A percentile compares a stretch with the other conserved stretches of the same genome.
Evolutionary conservation across 768 basidiomycete species (phyloP).

Genomic region (Neoboletus magnificus): DNA sequence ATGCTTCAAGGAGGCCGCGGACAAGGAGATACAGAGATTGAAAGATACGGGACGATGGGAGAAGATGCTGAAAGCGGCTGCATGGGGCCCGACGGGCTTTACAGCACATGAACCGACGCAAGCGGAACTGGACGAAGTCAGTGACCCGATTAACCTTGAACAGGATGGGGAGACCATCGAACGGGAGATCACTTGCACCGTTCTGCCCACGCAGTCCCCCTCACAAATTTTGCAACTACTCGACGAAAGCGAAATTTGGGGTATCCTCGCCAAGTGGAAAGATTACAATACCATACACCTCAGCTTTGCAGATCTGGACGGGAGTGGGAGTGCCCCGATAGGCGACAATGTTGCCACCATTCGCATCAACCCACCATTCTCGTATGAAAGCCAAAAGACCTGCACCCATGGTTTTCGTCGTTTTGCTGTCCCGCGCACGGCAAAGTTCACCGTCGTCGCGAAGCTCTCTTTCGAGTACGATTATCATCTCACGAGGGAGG

Average conservation of each 20-base stretch:
- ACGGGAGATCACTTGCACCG: constrained; percentile 12
- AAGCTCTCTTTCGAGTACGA: constrained; percentile 44
- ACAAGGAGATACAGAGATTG: constrained; percentile 18
- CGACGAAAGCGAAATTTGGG: background rate
- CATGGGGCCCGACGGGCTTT: constrained; percentile 10
- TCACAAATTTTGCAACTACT: background rate
- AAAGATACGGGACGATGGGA: constrained; percentile 24
- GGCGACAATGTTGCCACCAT: background rate
- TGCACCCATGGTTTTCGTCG: constrained; percentile 1
- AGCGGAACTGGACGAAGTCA: background rate
- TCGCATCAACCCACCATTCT: constrained; percentile 15
- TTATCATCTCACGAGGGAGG: constrained; percentile 33
- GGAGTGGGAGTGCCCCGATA: background rate
- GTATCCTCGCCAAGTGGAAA: background rate
- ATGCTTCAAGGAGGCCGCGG: constrained; percentile 37
- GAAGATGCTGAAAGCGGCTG: constrained; percentile 11
- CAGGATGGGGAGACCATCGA: constrained; percentile 16
- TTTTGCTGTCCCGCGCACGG: constrained; percentile 23
- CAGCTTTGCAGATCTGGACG: background rate
- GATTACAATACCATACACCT: background rate
- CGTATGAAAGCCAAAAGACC: constrained; percentile 6
- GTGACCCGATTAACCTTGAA: background rate
- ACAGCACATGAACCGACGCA: background rate
- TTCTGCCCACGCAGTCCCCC: background rate
- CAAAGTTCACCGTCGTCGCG: constrained; percentile 40